Evolutionary conservation across 2,329 filamentous ascomycete genomes (phyloP), one percentile per base, ranked within the genome.

Genomic region (Chaetomiaceae sp.): DNA sequence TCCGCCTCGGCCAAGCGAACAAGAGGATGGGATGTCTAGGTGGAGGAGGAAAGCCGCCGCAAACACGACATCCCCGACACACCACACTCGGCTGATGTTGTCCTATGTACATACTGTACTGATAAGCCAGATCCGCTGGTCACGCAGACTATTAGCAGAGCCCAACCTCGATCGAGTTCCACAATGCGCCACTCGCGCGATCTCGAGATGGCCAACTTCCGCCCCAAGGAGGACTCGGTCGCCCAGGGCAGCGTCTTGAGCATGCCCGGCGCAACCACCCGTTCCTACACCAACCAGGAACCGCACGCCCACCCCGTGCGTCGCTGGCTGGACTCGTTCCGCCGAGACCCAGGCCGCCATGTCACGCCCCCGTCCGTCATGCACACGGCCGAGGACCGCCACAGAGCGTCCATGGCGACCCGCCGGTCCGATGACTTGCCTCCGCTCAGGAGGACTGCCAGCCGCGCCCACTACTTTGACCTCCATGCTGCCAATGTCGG

Each of bases 401-500:
- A 50, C 43, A 36, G 60, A 36, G 20, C 53, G 21, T 46, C 46
- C 25, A 32, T 21, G 29, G 27, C 21, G 5, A 21, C 33, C 8
- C 37, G 25, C 27, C 25, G 18, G 8, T 51, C 52, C n/a, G 46
- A 52, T 34, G 51, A 44, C 10, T 49, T 49, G 48, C 51, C 45
- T 42, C 52, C 59, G 32, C 62, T 27, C 25, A 9, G 5, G 5
- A 27, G 25, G 25, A 9, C 25, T 5, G 25, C n/a, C 25, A 9
- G 25, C 25, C 5, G 70, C 50, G 62, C 70, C 2, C 75, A 79
- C 53, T 79, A 79, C 64, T 83, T 77, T 60, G 79, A 83, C 62
- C 59, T 83, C 47, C 75, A 74, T 25, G 70, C 72, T 61, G 82
- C 80, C 43, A 79, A 89, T 65, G 72, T 89, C 59, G 85, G 90